Conservation (phyloP, 768 basidiomycete species). For the Kwoniella mangroviensis region DNA sequence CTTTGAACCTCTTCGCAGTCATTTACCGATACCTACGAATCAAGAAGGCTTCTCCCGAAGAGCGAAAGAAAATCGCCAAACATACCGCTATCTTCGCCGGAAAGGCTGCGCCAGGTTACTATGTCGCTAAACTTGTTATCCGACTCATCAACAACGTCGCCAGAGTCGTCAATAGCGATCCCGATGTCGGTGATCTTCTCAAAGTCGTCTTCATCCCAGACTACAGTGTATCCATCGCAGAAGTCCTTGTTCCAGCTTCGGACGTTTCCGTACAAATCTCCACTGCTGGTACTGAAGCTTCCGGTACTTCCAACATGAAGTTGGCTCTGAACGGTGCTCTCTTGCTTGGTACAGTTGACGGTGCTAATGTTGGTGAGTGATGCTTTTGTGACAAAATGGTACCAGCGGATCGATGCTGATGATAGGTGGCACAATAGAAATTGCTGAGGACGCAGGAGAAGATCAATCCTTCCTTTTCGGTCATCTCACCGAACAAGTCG, state of each 20-base stretch:
- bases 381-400: neutral
- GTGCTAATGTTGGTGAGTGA: constrained; percentile 63
- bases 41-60: constrained; percentile 75
- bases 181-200: constrained; percentile 79
- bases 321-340: constrained; percentile 91
- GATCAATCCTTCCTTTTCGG: constrained; percentile 80
- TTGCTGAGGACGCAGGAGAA: constrained; percentile 93
- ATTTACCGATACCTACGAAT: constrained; percentile 76
- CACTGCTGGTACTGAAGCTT: constrained; percentile 87
- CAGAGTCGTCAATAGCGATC: constrained; percentile 75
- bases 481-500: constrained; percentile 64
- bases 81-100: constrained; percentile 88
- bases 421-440: constrained; percentile 64
- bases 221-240: constrained; percentile 64
- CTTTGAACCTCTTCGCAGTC: constrained; percentile 76
- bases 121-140: constrained; percentile 91
- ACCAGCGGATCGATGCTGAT: too few species aligned
- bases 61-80: constrained; percentile 79
- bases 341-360: constrained; percentile 82
- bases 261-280: constrained; percentile 97
- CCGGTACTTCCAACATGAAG: constrained; percentile 60
- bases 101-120: constrained; percentile 85
- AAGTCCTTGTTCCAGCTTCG: constrained; percentile 66
- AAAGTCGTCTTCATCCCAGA: constrained; percentile 94
- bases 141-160: constrained; percentile 92